phyloP scores from a whole-genome alignment of 2,329 filamentous ascomycete genomes.

The Thielaviopsis populi region DNA sequence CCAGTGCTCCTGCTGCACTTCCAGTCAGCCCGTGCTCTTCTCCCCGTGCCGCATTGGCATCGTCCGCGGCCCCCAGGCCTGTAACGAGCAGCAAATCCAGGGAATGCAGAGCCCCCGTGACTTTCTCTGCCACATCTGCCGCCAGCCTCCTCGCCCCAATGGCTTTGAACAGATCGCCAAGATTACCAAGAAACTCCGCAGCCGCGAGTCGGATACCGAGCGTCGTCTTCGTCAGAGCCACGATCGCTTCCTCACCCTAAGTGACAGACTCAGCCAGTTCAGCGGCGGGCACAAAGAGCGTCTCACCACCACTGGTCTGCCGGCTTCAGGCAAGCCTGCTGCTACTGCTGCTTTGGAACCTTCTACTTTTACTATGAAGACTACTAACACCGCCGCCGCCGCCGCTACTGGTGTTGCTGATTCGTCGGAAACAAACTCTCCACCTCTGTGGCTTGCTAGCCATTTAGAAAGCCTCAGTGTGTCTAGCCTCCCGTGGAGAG shows the following conservation, averaged over 20 bases:
- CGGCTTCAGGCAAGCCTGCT: background rate
- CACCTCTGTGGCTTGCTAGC: background rate
- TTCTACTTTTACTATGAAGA: background rate
- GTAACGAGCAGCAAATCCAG: background rate
- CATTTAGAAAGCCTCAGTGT: background rate
- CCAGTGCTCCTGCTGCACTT: background rate
- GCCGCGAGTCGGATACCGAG: background rate
- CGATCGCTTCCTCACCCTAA: background rate
- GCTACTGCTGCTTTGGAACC: background rate
- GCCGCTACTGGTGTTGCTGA: background rate
- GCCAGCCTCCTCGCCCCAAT: background rate
- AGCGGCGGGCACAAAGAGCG: background rate
- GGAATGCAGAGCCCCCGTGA: background rate
- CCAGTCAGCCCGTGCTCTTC: background rate
- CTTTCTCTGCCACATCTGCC: background rate
- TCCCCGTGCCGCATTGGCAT: background rate
- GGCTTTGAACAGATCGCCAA: constrained; percentile 1
- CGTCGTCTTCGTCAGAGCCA: background rate
- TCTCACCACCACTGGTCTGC: background rate
- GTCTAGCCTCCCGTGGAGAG: background rate
- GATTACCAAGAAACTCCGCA: background rate
- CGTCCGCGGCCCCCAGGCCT: background rate
- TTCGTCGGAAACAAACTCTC: background rate
- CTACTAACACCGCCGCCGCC: background rate
- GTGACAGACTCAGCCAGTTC: background rate